Percentiles rank a stretch among this genome's conserved stretches.
phyloP scores from a whole-genome alignment of 169 alveolate genomes.

The Cryptosporidium canis region DNA sequence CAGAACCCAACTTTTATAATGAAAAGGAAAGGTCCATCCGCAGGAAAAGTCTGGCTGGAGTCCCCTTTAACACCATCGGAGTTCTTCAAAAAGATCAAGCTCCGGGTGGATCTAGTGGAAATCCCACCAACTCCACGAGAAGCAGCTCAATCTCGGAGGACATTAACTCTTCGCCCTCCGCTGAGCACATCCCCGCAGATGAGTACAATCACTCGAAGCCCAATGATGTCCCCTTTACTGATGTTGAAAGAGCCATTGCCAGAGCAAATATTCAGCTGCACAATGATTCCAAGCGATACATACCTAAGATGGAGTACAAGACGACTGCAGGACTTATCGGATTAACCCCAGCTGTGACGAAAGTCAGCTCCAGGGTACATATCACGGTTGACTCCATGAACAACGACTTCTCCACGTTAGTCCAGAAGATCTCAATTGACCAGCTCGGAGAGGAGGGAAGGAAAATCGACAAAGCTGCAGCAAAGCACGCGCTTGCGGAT shows the following conservation, averaged over 20 bases:
- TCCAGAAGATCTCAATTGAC: constrained; percentile 88
- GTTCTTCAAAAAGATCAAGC: neutral
- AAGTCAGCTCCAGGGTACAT: constrained; percentile 62
- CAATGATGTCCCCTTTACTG: constrained; percentile 41
- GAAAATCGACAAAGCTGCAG: constrained; percentile 84
- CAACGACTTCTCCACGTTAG: constrained; percentile 85
- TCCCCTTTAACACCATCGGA: constrained; percentile 55
- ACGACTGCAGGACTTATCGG: constrained; percentile 71
- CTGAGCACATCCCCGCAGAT: neutral
- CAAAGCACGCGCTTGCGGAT: constrained; percentile 75
- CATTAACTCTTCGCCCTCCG: neutral
- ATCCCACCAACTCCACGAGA: neutral
- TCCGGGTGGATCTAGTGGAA: neutral
- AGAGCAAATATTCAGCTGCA: constrained; percentile 47
- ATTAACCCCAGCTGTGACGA: constrained; percentile 41
- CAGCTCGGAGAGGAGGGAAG: constrained; percentile 89
- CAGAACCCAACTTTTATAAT: constrained; percentile 72
- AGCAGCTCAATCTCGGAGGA: constrained; percentile 4
- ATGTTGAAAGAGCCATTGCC: constrained; percentile 68
- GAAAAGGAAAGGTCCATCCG: constrained; percentile 76
- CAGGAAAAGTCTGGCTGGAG: constrained; percentile 59
- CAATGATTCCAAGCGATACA: constrained; percentile 27
- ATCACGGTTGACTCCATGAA: constrained; percentile 73
- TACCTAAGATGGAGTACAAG: constrained; percentile 58
- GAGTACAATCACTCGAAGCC: neutral